Base-by-base conservation (phyloP, 2,329 filamentous ascomycete genomes). In the Aureobasidium sp. region DNA sequence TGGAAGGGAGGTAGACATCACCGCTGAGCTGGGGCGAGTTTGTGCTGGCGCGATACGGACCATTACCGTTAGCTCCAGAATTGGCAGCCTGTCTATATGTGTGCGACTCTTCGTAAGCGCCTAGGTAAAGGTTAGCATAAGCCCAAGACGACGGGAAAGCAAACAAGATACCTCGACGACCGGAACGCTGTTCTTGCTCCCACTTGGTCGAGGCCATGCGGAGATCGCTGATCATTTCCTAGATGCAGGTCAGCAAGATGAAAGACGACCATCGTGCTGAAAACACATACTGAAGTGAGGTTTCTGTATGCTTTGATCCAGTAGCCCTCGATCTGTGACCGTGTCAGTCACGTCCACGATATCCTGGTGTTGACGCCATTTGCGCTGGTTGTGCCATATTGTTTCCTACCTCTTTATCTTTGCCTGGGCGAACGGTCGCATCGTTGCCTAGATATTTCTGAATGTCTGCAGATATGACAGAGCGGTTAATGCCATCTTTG, bases 401-500 rank as follows among this genome's bases (percentile, higher is more conserved):
- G 44, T 61, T n/a, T 29, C 61, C 42, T 57, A 63, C 64, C 64
- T 65, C 61, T 53, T 63, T 53, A 67, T 77, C 72, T 62, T 78
- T 74, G 53, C 78, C 78, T 44, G 78, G 78, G 66, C 75, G 74
- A 48, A 80, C 77, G 62, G 78, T 77, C 52, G 78, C 78, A 72
- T 81, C 78, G 64, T 76, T 77, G 59, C 78, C 78, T 62, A 81
- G 69, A 67, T 79, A 80, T 67, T 77, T 74, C 70, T 79, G 77
- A 66, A 81, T 80, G 70, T 81, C 78, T 66, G 77, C 77, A 52
- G 77, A 78, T 65, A 81, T 80, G 70, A 81, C 78, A 70, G 79
- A 75, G 68, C 78, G 70, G 62, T 77, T 76, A 67, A 81, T 81
- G 70, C 78, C 78, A 52, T 79, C 77, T 64, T 75, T 77, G 15